A percentile compares a stretch with the other conserved stretches of the same genome.
These are phyloP conservation scores for Candida boleticola DNA, from an alignment of 805 yeast species.

Conservation along the genomic window DNA sequence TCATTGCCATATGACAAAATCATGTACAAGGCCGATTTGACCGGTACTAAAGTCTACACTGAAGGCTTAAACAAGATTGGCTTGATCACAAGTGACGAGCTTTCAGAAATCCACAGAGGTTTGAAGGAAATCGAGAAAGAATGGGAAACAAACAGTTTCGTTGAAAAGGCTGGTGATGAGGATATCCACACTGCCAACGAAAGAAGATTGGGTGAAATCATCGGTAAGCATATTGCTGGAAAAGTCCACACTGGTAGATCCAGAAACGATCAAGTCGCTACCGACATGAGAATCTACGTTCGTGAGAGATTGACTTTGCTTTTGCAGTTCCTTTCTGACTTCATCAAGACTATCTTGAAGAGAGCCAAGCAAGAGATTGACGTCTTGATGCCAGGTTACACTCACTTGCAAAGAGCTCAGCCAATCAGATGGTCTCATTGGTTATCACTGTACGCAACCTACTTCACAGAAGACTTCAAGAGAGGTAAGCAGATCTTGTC, in stretches of 20 bases:
- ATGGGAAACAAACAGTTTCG: conserved; percentile 72
- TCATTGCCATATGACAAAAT: conserved; percentile 93
- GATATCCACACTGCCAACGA: conserved; percentile 99
- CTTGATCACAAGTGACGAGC: conserved; percentile 68
- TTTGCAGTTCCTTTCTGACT: conserved; percentile 51
- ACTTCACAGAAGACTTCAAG: conserved; percentile 85
- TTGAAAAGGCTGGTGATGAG: conserved; percentile 86
- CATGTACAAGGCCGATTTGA: conserved; percentile 92
- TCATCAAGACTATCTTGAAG: conserved; percentile 63
- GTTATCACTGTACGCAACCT: conserved; percentile 92
- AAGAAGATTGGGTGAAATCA: conserved; percentile 93
- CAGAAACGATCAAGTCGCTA: conserved; percentile 97
- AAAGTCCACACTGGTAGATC: conserved; percentile 99
- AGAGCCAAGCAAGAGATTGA: conserved; percentile 88
- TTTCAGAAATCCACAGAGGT: conserved; percentile 80
- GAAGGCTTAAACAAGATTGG: conserved; percentile 79
- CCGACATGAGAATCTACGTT: conserved; percentile 96
- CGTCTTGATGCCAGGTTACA: conserved; percentile 97
- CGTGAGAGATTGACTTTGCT: conserved; percentile 72
- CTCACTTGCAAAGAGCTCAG: conserved; percentile 97
- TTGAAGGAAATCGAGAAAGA: conserved; percentile 68
- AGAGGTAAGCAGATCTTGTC: conserved; percentile 76
- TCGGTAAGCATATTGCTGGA: conserved; percentile 92
- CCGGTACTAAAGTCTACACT: conserved; percentile 93
- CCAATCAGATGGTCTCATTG: conserved; percentile 99